Evolutionary conservation across 2,329 filamentous ascomycete species (phyloP), one percentile per base, ranked within the genome.

Genomic region (Lachnellula arida): DNA sequence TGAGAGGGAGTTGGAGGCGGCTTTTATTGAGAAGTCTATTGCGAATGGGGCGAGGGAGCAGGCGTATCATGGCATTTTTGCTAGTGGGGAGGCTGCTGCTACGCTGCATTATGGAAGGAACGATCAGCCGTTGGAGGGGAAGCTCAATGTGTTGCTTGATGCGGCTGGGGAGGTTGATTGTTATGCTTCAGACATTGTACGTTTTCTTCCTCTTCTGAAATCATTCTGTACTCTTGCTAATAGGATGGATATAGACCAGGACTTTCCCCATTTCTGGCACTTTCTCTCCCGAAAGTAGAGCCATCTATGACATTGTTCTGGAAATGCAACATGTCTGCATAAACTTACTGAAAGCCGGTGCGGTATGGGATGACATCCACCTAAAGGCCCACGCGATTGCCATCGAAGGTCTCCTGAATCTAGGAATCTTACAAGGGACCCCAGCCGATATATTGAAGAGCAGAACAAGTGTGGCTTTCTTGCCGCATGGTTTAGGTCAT

Each of bases 41-140:
- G 81, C 85, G 51, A 79, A 86, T 58, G 89, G 88, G 23, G 87
- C 88, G 51, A 87, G 85, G 68, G 85, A 94, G 65, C 91, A 95
- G 76, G 87, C 93, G 1, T 97, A 97, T 73, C 83, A 88, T 63
- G 86, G 87, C 58, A 97, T 97, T 66, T 85, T 94, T 17, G 93
- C 91, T 0, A 82, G 83, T 35, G 93, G 93, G 11, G 80, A 84
- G 5, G 86, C 89, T 15, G 92, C 88, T 0, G 89, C 91, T 5
- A 94, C 90, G 1, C 79, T 97, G 35, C 93, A 97, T 74, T 97
- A 97, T 66, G 83, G 91, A 23, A 82, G 87, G 67, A 96, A 96
- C 70, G 78, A 91, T 61, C 79, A 86, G 67, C 78, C 85, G 0
- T 74, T 93, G 37, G 73, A 75, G 0, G 84, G 83, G 44, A 91